phyloP scores from a whole-genome alignment of 768 basidiomycete species.

The Sporobolomyces phaffii region DNA sequence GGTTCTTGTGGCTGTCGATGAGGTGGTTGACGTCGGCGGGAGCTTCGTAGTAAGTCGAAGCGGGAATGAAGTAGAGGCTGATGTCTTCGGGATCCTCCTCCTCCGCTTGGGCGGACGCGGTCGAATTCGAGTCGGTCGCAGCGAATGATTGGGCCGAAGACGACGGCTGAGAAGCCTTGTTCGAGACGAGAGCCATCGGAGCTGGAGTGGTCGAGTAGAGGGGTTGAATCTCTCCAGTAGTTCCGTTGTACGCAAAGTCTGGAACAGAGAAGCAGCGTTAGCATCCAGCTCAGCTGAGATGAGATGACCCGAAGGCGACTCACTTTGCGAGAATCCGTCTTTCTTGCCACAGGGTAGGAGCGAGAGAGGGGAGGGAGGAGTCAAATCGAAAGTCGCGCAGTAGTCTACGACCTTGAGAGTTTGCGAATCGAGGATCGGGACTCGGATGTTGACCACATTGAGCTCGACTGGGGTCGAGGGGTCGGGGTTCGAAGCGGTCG shows the following conservation, averaged over 20 bases:
- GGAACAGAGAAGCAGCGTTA: neutral
- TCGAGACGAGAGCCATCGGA: constrained; percentile 23
- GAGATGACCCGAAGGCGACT: no score
- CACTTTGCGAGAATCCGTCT: constrained; percentile 36
- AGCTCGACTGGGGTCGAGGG: constrained; percentile 3
- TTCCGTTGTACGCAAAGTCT: constrained; percentile 37
- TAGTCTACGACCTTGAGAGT: constrained; percentile 32
- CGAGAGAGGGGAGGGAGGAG: constrained; percentile 35
- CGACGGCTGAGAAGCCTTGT: neutral
- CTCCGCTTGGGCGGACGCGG: neutral
- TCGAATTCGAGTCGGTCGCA: constrained; percentile 9
- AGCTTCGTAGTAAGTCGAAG: constrained; percentile 30
- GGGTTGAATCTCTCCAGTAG: constrained; percentile 38
- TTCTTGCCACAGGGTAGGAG: constrained; percentile 33
- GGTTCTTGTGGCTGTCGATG: constrained; percentile 7
- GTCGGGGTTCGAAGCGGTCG: constrained; percentile 9
- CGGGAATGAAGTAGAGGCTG: constrained; percentile 34
- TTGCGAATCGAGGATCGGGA: constrained; percentile 38
- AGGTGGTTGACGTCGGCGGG: constrained; percentile 13
- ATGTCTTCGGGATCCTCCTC: constrained; percentile 19
- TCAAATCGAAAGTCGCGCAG: constrained; percentile 40
- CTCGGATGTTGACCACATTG: constrained; percentile 30
- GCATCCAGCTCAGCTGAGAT: no score
- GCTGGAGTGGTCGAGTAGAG: constrained; percentile 19
- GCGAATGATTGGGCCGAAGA: constrained; percentile 11